Conservation (phyloP, 371 early-diverging fungal genomes). For the Circinella minor region DNA sequence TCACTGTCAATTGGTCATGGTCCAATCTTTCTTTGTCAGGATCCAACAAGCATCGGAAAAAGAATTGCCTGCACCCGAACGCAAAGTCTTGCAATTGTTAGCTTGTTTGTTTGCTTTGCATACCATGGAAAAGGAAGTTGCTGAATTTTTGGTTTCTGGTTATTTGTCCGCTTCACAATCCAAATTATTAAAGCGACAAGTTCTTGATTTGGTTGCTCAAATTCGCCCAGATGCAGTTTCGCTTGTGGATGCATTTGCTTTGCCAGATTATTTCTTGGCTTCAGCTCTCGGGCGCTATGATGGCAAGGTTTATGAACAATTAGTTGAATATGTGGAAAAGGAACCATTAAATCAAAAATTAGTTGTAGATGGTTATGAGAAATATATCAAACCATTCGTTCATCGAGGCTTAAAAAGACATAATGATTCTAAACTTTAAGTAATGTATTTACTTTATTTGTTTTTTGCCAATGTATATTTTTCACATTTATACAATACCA, state of each 20-base stretch:
- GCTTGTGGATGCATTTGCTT: conserved; percentile 78
- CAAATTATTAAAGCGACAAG: conserved; percentile 48
- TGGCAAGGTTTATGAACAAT: background rate
- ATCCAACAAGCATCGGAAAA: conserved; percentile 47
- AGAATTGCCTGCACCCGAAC: conserved; percentile 27
- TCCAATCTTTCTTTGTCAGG: conserved; percentile 59
- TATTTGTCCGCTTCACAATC: conserved; percentile 55
- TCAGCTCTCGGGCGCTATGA: no score
- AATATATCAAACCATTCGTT: conserved; percentile 59
- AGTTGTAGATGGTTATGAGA: conserved; percentile 61
- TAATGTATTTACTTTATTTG: no score
- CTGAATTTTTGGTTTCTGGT: conserved; percentile 65
- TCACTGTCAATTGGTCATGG: conserved; percentile 67
- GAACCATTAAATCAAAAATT: conserved; percentile 71
- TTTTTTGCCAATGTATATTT: background rate
- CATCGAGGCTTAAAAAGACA: conserved; percentile 22
- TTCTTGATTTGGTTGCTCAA: conserved; percentile 56
- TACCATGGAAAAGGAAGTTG: conserved; percentile 67
- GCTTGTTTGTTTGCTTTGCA: conserved; percentile 66
- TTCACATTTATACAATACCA: background rate
- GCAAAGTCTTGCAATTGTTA: conserved; percentile 48
- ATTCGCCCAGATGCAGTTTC: conserved; percentile 75
- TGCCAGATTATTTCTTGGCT: conserved; percentile 76
- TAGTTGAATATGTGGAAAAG: conserved; percentile 49
- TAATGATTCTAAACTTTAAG: conserved; percentile 1